These are phyloP conservation scores for Macrocybe gigantea DNA, from an alignment of 768 basidiomycete genomes.

Conservation along the genomic window DNA sequence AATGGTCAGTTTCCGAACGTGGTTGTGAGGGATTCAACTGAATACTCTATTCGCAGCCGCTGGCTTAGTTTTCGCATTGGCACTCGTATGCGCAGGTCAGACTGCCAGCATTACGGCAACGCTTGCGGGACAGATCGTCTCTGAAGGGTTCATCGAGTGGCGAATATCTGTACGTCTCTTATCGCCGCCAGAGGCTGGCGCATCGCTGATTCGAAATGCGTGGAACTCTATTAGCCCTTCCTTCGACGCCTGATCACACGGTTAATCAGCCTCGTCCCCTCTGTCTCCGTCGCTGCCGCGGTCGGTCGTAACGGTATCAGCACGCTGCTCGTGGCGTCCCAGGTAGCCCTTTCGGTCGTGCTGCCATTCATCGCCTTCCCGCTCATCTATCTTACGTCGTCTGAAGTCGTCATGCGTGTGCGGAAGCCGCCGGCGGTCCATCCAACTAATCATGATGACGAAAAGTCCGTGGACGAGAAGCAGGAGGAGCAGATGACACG, in stretches of 20 bases:
- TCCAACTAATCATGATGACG: not conserved
- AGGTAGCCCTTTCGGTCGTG: slow-evolving; percentile 68
- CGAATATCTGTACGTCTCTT: slow-evolving; percentile 40
- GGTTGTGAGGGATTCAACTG: not conserved
- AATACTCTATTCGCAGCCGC: slow-evolving; percentile 35
- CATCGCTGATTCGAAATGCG: not conserved
- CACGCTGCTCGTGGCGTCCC: slow-evolving; percentile 67
- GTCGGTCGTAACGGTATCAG: slow-evolving; percentile 63
- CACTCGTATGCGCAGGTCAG: slow-evolving; percentile 70
- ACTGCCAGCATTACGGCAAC: slow-evolving; percentile 76
- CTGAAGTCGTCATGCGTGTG: slow-evolving; percentile 56
- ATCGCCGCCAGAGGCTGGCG: not conserved
- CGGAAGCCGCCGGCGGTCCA: slow-evolving; percentile 23
- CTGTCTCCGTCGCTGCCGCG: slow-evolving; percentile 58
- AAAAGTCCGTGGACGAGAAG: slow-evolving; percentile 2
- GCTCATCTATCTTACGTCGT: slow-evolving; percentile 63
- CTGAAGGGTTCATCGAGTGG: slow-evolving; percentile 79
- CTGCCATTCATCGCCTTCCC: slow-evolving; percentile 74
- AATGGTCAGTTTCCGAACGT: slow-evolving; percentile 30
- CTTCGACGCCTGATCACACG: slow-evolving; percentile 69
- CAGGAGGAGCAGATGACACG: too few species aligned
- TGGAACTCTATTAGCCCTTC: slow-evolving; percentile 31
- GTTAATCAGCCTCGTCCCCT: slow-evolving; percentile 62
- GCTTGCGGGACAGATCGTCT: slow-evolving; percentile 73
- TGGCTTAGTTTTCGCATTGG: slow-evolving; percentile 69